Conservation (phyloP, 768 basidiomycete species). For the Porphyrellus cyaneotinctus region DNA sequence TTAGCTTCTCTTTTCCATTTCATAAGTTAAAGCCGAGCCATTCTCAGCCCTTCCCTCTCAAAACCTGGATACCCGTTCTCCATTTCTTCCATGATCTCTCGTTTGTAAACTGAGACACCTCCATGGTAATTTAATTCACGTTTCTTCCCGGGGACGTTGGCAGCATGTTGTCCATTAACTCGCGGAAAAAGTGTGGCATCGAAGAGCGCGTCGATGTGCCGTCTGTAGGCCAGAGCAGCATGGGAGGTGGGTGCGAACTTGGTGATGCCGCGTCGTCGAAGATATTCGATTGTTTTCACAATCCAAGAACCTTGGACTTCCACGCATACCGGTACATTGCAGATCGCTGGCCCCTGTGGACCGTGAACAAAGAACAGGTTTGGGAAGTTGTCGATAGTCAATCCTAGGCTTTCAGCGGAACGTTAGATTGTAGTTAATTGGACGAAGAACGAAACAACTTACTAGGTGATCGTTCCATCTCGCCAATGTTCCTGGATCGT, state of each 20-base stretch:
- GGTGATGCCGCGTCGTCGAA: neutral
- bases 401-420: neutral
- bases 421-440: too few species aligned
- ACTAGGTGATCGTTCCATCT: neutral
- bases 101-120: neutral
- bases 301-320: neutral
- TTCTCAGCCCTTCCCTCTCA: neutral
- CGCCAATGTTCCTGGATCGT: neutral
- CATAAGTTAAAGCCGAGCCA: neutral
- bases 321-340: neutral
- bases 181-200: slow-evolving; percentile 5
- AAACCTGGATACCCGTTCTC: slow-evolving; percentile 9
- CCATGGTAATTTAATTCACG: slow-evolving; percentile 1
- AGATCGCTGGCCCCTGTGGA: neutral
- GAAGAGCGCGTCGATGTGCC: neutral
- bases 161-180: too few species aligned
- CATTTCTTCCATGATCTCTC: slow-evolving; percentile 13
- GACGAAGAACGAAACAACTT: neutral
- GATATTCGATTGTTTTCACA: neutral
- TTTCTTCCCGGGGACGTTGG: slow-evolving; percentile 9
- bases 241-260: slow-evolving; percentile 1
- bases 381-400: neutral
- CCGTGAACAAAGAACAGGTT: neutral
- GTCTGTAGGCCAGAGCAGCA: slow-evolving; percentile 7
- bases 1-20: too few species aligned